Evolutionary conservation across 2,329 filamentous ascomycete species (phyloP), one percentile per base, ranked within the genome.

Genomic region (Zymoseptoria tritici): DNA sequence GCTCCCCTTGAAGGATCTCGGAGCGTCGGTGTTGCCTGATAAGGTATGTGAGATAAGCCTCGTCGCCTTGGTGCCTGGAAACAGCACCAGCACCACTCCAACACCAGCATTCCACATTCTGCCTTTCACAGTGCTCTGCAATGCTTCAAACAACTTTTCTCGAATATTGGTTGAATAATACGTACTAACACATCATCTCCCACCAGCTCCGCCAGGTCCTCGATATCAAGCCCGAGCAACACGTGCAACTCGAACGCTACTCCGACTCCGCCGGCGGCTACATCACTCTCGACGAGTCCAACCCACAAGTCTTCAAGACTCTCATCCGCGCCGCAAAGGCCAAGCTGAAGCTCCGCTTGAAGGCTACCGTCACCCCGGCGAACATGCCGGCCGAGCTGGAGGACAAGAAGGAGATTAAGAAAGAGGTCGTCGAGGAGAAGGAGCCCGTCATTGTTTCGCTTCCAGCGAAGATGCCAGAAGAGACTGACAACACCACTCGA

Each of bases 281-380:
- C 76, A 84, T 97, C 66, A 81, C 83, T 52, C 86, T 99, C 61
- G 88, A 96, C 74, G 80, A 85, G 63, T 80, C 81, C 72, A 95
- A 96, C 71, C 77, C 83, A 8, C 81, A 89, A 52, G 90, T 96
- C 70, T 99, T 96, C 82, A 97, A 97, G 81, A 94, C 97, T 74
- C 87, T 99, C 50, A 93, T 94, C 74, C 88, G 94, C 70, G 94
- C 94, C 66, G 94, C 94, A 65, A 99, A 97, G 80, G 94, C 94
- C 46, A 99, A 99, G 82, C 86, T 92, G 66, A 99, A 97, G 86
- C 86, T 99, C 68, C 92, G 94, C 76, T 84, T 99, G 61, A 90
- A 71, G 65, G 72, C 71, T 4, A 72, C 72, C n/a, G 69, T 73
- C 52, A 66, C 67, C 6, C 66, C 70, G 11, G 16, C 63, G 50